Percentiles rank a stretch among this genome's conserved stretches.
Conservation (phyloP, 169 alveolate genomes). For the Plasmodium cynomolgi region DNA sequence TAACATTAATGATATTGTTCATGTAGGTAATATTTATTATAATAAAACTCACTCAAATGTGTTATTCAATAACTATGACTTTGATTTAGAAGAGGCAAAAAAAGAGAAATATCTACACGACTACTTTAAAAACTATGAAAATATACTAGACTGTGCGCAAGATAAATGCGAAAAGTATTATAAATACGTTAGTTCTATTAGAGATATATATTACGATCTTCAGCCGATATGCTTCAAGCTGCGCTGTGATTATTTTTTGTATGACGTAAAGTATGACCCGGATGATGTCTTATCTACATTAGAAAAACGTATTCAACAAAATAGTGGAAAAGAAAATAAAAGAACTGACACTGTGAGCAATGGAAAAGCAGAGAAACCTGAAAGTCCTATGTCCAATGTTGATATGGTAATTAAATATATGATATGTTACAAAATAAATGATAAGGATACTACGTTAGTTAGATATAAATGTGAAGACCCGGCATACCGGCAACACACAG, state of each 20-base stretch:
- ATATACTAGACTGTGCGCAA: neutral
- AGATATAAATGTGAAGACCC: neutral
- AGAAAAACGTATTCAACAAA: neutral
- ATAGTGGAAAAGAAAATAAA: neutral
- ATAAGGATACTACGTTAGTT: neutral
- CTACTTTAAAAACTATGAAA: neutral
- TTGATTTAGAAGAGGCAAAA: neutral
- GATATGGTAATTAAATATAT: neutral
- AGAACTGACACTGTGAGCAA: neutral
- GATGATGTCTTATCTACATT: neutral
- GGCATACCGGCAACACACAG: neutral
- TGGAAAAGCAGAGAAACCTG: neutral
- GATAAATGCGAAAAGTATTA: neutral
- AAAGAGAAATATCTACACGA: neutral
- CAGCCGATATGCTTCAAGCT: neutral
- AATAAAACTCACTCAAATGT: neutral
- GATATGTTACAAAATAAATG: neutral
- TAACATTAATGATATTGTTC: neutral
- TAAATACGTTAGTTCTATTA: neutral
- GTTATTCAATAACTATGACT: neutral
- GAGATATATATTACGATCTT: neutral
- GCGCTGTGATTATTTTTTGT: neutral
- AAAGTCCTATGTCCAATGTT: neutral
- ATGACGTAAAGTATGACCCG: neutral
- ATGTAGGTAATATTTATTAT: neutral